phyloP scores from a whole-genome alignment of 495 filamentous ascomycete species.

The Talaromyces borbonicus region DNA sequence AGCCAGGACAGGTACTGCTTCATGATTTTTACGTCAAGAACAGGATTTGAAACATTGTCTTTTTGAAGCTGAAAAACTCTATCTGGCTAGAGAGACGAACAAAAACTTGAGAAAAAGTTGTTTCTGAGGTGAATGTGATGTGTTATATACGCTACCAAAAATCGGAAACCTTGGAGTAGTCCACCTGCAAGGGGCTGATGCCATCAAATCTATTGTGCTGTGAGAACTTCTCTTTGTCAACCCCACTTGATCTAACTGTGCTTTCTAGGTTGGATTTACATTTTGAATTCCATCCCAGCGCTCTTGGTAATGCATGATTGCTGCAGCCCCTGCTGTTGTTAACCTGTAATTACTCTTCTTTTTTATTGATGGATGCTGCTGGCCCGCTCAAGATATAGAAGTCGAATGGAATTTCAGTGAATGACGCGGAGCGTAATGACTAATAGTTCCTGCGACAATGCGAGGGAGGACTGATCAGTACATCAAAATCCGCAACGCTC shows the following conservation, averaged over 20 bases:
- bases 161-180: constrained; percentile 2
- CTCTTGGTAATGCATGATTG: too few relatives aligned
- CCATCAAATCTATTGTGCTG: constrained; percentile 1
- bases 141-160: constrained; percentile 1
- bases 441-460: constrained; percentile 3
- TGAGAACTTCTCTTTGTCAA: background rate
- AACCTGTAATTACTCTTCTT: too few relatives aligned
- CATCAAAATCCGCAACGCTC: background rate
- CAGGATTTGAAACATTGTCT: background rate
- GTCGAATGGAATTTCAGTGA: background rate
- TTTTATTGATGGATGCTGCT: too few relatives aligned
- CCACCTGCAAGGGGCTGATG: constrained; percentile 1
- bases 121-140: constrained; percentile 5
- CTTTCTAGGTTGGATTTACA: background rate
- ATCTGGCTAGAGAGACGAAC: background rate
- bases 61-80: background rate
- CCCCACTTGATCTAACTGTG: background rate
- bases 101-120: background rate
- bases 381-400: too few relatives aligned
- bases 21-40: too few relatives aligned
- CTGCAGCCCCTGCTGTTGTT: too few relatives aligned
- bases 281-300: background rate
- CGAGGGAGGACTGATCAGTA: constrained; percentile 5
- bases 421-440: background rate
- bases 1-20: too few relatives aligned